These are phyloP conservation scores for Aspergillus campestris DNA, from an alignment of 495 filamentous ascomycete genomes.

Conservation along the genomic window DNA sequence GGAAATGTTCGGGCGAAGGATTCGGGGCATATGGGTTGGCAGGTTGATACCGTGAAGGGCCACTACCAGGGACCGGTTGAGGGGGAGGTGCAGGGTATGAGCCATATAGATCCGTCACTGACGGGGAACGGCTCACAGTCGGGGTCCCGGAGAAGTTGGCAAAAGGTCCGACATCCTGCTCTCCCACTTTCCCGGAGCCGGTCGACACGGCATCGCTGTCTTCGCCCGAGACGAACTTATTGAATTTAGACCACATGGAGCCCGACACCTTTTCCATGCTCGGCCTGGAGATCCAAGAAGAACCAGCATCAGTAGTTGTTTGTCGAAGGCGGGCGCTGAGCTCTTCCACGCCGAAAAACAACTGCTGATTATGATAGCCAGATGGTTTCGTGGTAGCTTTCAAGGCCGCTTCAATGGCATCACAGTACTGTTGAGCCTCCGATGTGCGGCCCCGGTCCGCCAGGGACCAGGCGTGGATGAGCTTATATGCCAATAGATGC, in stretches of 20 bases:
- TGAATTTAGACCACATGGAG: slow-evolving; percentile 82
- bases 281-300: slow-evolving; percentile 82
- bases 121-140: slow-evolving; percentile 72
- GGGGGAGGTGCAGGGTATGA: slow-evolving; percentile 36
- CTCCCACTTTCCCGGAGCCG: slow-evolving; percentile 48
- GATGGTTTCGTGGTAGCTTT: slow-evolving; percentile 76
- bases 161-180: slow-evolving; percentile 65
- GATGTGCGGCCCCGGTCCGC: slow-evolving; percentile 73
- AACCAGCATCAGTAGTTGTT: slow-evolving; percentile 62
- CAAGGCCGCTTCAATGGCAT: slow-evolving; percentile 69
- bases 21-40: slow-evolving; percentile 38
- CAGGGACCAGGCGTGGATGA: slow-evolving; percentile 73
- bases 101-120: slow-evolving; percentile 67
- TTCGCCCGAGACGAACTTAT: slow-evolving; percentile 88
- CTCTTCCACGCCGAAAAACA: slow-evolving; percentile 74
- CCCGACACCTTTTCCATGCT: slow-evolving; percentile 91
- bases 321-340: slow-evolving; percentile 73
- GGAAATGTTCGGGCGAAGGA: slow-evolving; percentile 41
- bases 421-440: slow-evolving; percentile 87
- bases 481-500: slow-evolving; percentile 82
- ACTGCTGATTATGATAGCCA: slow-evolving; percentile 67
- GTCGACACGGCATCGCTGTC: slow-evolving; percentile 58
- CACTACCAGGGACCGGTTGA: slow-evolving; percentile 29
- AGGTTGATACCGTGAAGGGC: slow-evolving; percentile 59
- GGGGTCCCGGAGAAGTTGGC: slow-evolving; percentile 72